A percentile compares a stretch with the other conserved stretches of the same genome.
Conservation (phyloP, 805 yeast genomes). For the Candida pini region DNA sequence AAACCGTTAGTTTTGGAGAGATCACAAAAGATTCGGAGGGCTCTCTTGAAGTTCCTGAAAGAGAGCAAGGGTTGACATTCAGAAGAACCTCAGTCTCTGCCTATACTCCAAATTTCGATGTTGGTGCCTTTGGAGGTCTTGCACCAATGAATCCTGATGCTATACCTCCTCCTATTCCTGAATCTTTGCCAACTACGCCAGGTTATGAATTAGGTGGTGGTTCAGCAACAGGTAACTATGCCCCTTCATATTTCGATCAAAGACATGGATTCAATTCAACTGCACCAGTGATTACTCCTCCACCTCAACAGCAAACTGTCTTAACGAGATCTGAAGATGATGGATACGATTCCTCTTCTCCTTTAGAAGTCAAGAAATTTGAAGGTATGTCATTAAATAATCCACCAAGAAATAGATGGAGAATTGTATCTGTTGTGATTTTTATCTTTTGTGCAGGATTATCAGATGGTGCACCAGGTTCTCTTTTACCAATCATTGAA, state of each 20-base stretch:
- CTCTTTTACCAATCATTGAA: slow-evolving; percentile 52
- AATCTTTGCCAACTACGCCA: slow-evolving; percentile 37
- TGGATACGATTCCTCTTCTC: slow-evolving; percentile 2
- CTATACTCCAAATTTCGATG: no score
- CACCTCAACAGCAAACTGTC: slow-evolving; percentile 12
- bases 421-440: slow-evolving; percentile 34
- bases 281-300: slow-evolving; percentile 7
- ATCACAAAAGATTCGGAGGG: no score
- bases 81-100: no score
- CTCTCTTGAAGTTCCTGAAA: no score
- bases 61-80: no score
- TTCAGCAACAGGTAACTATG: not conserved
- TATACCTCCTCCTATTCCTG: slow-evolving; percentile 35
- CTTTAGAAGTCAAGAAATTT: slow-evolving; percentile 6
- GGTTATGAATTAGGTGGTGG: slow-evolving; percentile 28
- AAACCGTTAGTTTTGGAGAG: no score
- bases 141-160: not conserved
- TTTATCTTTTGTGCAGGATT: slow-evolving; percentile 42
- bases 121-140: no score
- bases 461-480: slow-evolving; percentile 56
- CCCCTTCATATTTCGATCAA: slow-evolving; percentile 17
- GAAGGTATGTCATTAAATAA: slow-evolving; percentile 34
- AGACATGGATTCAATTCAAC: slow-evolving; percentile 1
- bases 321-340: slow-evolving; percentile 1
- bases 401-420: slow-evolving; percentile 38